phyloP scores from a whole-genome alignment of 352 stramenopile species.

The Phytophthora sojae region DNA sequence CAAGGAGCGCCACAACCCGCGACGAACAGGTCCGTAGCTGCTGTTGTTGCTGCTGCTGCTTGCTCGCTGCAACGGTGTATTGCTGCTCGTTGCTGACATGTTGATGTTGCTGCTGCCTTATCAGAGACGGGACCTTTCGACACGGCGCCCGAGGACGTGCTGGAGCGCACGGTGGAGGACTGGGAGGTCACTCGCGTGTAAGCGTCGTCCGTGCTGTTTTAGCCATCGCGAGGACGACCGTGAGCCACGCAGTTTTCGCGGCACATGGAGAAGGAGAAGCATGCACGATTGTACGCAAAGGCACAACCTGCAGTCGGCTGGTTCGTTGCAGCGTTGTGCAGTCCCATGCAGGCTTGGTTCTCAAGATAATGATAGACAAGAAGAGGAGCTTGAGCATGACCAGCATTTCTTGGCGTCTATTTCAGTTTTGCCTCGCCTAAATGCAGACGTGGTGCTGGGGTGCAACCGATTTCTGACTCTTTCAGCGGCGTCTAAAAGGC shows the following conservation, averaged over 20 bases:
- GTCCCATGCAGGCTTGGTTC: conserved; percentile 11
- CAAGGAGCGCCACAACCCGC: conserved; percentile 85
- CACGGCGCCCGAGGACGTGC: conserved; percentile 78
- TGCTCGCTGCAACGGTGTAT: background rate
- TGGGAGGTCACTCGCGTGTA: conserved; percentile 81
- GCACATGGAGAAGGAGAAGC: conserved; percentile 1
- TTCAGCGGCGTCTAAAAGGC: conserved; percentile 17
- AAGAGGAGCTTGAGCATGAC: conserved; percentile 21
- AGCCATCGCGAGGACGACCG: conserved; percentile 21
- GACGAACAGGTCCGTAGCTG: conserved; percentile 71
- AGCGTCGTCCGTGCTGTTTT: conserved; percentile 8
- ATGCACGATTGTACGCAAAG: background rate
- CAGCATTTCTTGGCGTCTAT: conserved; percentile 14
- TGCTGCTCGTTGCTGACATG: conserved; percentile 13
- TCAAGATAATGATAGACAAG: conserved; percentile 47
- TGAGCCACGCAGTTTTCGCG: conserved; percentile 9
- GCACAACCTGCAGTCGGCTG: background rate
- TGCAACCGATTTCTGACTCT: conserved; percentile 31
- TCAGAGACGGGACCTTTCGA: conserved; percentile 85
- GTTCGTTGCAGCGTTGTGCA: conserved; percentile 3
- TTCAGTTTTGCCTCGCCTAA: conserved; percentile 24
- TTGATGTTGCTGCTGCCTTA: conserved; percentile 5
- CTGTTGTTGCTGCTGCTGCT: background rate
- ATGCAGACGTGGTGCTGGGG: conserved; percentile 9
- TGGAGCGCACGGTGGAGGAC: conserved; percentile 82